phyloP scores from a whole-genome alignment of 2,329 filamentous ascomycete species.

The Exophiala viscosa region DNA sequence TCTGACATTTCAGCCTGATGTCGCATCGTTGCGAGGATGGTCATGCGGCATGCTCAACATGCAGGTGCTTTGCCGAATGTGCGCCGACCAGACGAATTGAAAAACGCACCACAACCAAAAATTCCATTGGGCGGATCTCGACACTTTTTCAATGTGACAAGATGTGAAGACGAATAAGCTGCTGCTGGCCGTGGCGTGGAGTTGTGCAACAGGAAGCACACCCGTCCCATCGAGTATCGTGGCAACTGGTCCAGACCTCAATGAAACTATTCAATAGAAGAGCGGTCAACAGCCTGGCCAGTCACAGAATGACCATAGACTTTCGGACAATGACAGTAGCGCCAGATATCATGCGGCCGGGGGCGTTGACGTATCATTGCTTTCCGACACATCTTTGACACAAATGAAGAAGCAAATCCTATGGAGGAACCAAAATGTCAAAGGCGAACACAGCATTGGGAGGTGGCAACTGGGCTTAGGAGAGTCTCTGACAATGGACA shows the following conservation, averaged over 20 bases:
- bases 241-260: conserved; percentile 4
- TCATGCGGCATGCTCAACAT: too few relatives aligned
- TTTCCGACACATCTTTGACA: neutral
- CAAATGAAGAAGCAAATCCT: too few relatives aligned
- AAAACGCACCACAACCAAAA: too few relatives aligned
- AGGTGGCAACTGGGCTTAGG: neutral
- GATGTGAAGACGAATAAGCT: too few relatives aligned
- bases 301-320: conserved; percentile 13
- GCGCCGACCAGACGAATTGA: too few relatives aligned
- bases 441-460: neutral
- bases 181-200: too few relatives aligned
- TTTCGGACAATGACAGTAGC: neutral
- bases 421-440: too few relatives aligned
- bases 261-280: conserved; percentile 8
- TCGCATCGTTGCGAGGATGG: too few relatives aligned
- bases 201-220: conserved; percentile 1
- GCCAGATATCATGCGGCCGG: conserved; percentile 8
- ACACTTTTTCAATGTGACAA: neutral
- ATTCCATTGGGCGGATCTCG: neutral
- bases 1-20: too few relatives aligned
- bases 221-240: conserved; percentile 12
- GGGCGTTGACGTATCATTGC: conserved; percentile 12
- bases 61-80: too few relatives aligned
- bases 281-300: conserved; percentile 23
- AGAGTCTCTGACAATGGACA: too few relatives aligned